phyloP scores from a whole-genome alignment of 108 stramenopile species.

The Skeletonema costatum region DNA sequence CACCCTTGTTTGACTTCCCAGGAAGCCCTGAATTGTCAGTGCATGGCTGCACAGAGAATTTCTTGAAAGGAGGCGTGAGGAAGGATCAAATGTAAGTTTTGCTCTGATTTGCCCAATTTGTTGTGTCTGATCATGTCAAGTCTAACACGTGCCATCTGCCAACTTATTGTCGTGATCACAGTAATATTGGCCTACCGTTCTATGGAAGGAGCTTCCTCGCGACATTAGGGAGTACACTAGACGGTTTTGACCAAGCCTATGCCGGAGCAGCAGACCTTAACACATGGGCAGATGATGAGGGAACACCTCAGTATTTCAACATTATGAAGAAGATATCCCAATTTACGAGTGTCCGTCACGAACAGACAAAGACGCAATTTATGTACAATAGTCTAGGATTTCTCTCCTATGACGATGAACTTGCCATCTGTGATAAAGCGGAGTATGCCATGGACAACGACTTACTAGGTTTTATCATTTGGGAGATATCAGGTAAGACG shows the following conservation, averaged over 20 bases:
- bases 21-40: conserved; percentile 24
- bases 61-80: conserved; percentile 17
- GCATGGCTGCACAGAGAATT: conserved; percentile 36
- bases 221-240: conserved; percentile 7
- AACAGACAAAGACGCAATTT: conserved; percentile 38
- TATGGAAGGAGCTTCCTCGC: conserved; percentile 28
- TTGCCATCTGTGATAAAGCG: conserved; percentile 43
- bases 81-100: conserved; percentile 21
- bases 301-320: conserved; percentile 49
- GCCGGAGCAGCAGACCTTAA: conserved; percentile 15
- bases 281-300: conserved; percentile 42
- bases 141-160: neutral
- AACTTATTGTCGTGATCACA: neutral
- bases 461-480: conserved; percentile 38
- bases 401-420: conserved; percentile 46
- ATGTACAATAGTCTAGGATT: conserved; percentile 14
- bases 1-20: conserved; percentile 26
- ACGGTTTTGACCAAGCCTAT: conserved; percentile 18
- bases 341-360: conserved; percentile 36
- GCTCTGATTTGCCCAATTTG: neutral
- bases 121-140: neutral
- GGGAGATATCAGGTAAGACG: conserved; percentile 16
- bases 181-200: conserved; percentile 32
- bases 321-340: conserved; percentile 14
- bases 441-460: conserved; percentile 39